Percentiles rank a stretch among this genome's conserved stretches.
Conservation (phyloP, 2,329 filamentous ascomycete genomes). For the Capronia americana region DNA sequence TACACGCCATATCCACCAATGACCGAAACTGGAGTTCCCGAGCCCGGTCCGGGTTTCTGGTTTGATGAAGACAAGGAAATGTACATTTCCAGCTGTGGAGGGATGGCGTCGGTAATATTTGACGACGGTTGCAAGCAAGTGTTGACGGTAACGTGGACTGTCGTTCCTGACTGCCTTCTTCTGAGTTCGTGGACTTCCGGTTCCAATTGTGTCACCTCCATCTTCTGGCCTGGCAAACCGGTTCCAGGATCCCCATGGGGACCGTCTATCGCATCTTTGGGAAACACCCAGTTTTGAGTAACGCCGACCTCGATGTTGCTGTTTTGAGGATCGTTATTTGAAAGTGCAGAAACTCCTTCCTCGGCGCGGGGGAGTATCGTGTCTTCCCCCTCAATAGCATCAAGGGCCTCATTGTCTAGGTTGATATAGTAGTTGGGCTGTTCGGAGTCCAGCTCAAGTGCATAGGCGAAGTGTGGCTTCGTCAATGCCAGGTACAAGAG, state of each 20-base stretch:
- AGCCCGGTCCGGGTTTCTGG: slow-evolving; percentile 69
- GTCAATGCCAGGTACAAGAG: slow-evolving; percentile 67
- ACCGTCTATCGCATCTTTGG: slow-evolving; percentile 61
- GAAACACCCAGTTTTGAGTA: slow-evolving; percentile 69
- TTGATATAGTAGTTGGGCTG: slow-evolving; percentile 58
- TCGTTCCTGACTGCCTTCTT: slow-evolving; percentile 34
- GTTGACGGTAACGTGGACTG: slow-evolving; percentile 81
- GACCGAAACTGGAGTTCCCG: slow-evolving; percentile 59
- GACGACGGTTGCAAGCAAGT: slow-evolving; percentile 78
- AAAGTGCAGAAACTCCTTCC: slow-evolving; percentile 56
- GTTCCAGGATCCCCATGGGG: slow-evolving; percentile 46
- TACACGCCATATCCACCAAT: slow-evolving; percentile 73
- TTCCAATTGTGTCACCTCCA: slow-evolving; percentile 35
- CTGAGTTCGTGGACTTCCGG: slow-evolving; percentile 29
- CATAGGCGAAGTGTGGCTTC: slow-evolving; percentile 66
- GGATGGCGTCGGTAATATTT: slow-evolving; percentile 57
- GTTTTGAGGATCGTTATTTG: slow-evolving; percentile 69
- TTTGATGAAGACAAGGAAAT: slow-evolving; percentile 72
- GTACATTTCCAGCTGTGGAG: slow-evolving; percentile 79
- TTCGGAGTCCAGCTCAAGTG: slow-evolving; percentile 59
- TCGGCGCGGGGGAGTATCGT: slow-evolving; percentile 63
- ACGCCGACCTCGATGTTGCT: slow-evolving; percentile 68
- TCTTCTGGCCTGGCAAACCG: slow-evolving; percentile 45
- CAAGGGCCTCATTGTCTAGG: slow-evolving; percentile 44
- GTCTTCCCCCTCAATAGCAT: slow-evolving; percentile 44